A percentile compares a stretch with the other conserved stretches of the same genome.
phyloP scores from a whole-genome alignment of 257 asterid species.

The Haberlea rhodopensis region DNA sequence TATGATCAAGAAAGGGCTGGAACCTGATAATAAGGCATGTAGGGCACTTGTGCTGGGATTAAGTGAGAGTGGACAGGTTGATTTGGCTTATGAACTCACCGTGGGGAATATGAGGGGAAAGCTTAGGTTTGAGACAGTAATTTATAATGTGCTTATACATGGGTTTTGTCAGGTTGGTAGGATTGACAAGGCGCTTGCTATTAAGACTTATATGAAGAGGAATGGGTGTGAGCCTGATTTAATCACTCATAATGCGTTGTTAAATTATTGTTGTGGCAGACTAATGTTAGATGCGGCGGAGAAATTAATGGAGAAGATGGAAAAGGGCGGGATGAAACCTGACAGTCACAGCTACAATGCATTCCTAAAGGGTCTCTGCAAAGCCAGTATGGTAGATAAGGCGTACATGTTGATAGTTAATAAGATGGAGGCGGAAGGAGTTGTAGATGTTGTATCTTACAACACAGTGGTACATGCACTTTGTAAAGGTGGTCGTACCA shows the following conservation, averaged over 20 bases:
- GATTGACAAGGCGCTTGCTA: slow-evolving; percentile 81
- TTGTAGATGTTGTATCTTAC: slow-evolving; percentile 78
- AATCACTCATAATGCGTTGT: slow-evolving; percentile 66
- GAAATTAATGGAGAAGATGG: slow-evolving; percentile 71
- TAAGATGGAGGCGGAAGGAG: slow-evolving; percentile 73
- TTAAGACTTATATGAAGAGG: slow-evolving; percentile 71
- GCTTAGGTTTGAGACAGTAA: slow-evolving; percentile 47
- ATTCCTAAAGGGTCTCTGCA: slow-evolving; percentile 83
- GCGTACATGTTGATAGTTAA: slow-evolving; percentile 57
- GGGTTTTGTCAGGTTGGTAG: slow-evolving; percentile 83
- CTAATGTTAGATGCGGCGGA: slow-evolving; percentile 71
- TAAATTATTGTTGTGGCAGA: slow-evolving; percentile 70
- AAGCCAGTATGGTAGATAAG: slow-evolving; percentile 64
- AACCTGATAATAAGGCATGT: slow-evolving; percentile 73
- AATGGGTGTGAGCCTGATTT: slow-evolving; percentile 87
- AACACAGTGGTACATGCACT: slow-evolving; percentile 73
- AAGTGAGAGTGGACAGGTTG: slow-evolving; percentile 70
- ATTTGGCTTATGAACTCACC: slow-evolving; percentile 92
- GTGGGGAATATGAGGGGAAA: slow-evolving; percentile 79
- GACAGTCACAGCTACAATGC: slow-evolving; percentile 81
- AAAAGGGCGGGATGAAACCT: slow-evolving; percentile 56
- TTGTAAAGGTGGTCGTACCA: slow-evolving; percentile 52
- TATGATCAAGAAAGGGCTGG: slow-evolving; percentile 62
- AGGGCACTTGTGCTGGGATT: slow-evolving; percentile 84
- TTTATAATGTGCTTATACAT: slow-evolving; percentile 67